Evolutionary conservation across 2,329 filamentous ascomycete genomes (phyloP).

Genomic region (Mollisiaceae sp.): DNA sequence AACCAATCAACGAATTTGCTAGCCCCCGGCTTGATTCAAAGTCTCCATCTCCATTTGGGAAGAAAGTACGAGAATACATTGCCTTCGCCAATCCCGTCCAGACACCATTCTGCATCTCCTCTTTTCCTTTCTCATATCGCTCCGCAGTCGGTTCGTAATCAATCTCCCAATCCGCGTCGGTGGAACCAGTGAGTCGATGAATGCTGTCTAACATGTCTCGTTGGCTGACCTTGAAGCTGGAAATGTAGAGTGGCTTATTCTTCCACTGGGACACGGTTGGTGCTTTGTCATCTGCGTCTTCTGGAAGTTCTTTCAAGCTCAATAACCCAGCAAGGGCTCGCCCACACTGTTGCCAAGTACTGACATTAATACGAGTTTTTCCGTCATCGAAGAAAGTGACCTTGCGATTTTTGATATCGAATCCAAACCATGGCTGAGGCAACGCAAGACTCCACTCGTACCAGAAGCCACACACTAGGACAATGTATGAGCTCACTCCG

Average conservation of each 20-base stretch:
- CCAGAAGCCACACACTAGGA: conserved; percentile 55
- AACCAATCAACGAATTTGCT: conserved; percentile 27
- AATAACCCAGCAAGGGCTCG: conserved; percentile 57
- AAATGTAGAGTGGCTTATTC: conserved; percentile 50
- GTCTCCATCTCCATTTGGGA: conserved; percentile 24
- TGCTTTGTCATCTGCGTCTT: conserved; percentile 43
- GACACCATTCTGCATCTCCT: conserved; percentile 24
- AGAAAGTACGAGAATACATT: conserved; percentile 32
- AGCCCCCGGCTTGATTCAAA: conserved; percentile 22
- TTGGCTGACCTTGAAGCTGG: conserved; percentile 54
- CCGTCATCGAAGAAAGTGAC: conserved; percentile 59
- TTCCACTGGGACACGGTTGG: conserved; percentile 46
- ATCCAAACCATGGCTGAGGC: conserved; percentile 48
- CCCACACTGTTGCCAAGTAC: conserved; percentile 58
- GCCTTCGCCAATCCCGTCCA: conserved; percentile 25
- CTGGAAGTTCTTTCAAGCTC: conserved; percentile 46
- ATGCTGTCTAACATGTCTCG: conserved; percentile 52
- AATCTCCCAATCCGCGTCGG: conserved; percentile 33
- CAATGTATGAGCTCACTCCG: conserved; percentile 46
- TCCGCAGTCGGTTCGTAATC: conserved; percentile 17
- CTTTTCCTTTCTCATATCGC: conserved; percentile 24
- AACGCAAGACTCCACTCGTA: conserved; percentile 56
- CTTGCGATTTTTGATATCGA: conserved; percentile 52
- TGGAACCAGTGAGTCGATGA: conserved; percentile 31
- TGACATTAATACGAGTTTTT: conserved; percentile 49